Evolutionary conservation across 2,329 filamentous ascomycete species (phyloP).

Genomic region (Ophiostoma quercus): DNA sequence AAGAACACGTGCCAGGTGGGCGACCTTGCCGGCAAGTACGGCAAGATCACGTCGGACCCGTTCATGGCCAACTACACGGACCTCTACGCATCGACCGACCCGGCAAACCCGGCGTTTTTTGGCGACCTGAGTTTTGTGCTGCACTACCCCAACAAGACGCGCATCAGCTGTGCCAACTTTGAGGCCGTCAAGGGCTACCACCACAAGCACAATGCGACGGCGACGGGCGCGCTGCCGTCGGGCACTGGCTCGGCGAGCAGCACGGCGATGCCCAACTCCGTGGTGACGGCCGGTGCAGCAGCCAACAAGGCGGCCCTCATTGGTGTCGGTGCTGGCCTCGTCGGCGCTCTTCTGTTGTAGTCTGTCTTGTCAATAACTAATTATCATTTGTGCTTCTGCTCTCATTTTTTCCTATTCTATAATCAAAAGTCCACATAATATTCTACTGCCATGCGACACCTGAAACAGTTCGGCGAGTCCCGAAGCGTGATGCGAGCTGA

Average conservation of each 20-base stretch:
- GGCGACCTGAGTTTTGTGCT: slow-evolving; percentile 61
- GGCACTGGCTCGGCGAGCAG: neutral
- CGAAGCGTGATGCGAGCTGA: neutral
- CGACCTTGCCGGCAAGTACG: slow-evolving; percentile 70
- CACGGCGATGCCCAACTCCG: neutral
- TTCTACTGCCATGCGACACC: neutral
- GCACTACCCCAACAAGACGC: slow-evolving; percentile 59
- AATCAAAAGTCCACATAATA: neutral
- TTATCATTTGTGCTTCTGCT: neutral
- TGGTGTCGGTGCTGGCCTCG: slow-evolving; percentile 15
- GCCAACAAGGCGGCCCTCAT: slow-evolving; percentile 6
- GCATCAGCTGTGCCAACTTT: slow-evolving; percentile 62
- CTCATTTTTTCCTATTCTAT: no score
- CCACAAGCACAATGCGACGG: slow-evolving; percentile 22
- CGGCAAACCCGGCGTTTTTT: slow-evolving; percentile 52
- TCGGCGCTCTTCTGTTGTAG: slow-evolving; percentile 14
- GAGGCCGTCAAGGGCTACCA: slow-evolving; percentile 23
- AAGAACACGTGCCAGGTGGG: slow-evolving; percentile 69
- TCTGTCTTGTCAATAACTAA: neutral
- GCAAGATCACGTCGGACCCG: slow-evolving; percentile 50
- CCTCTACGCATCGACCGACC: slow-evolving; percentile 50
- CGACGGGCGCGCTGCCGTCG: slow-evolving; percentile 13
- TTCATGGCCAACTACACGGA: slow-evolving; percentile 52
- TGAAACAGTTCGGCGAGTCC: neutral
- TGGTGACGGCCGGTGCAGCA: neutral